Base-by-base conservation (phyloP, 1,284 basidiomycete genomes). In the Fistulinella cinereoalba region DNA sequence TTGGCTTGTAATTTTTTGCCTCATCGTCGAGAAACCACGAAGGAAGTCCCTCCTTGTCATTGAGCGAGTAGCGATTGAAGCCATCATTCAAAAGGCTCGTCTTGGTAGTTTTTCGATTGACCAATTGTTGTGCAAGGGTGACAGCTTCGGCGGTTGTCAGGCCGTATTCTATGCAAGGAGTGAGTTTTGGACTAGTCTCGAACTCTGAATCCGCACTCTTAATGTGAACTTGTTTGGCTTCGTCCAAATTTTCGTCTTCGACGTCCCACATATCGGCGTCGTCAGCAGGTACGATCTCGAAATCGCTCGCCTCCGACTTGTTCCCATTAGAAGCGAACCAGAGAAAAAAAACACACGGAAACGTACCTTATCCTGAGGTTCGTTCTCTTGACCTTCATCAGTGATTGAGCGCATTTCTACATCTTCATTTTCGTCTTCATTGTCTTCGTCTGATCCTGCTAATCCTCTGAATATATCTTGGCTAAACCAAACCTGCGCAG, bases 11-110 rank as follows among this genome's bases (percentile, higher is more conserved):
- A 66, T 89, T 79, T 62, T 95, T 92, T 36, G 83, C 71, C 70
- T 99, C 97, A 61, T 99, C 97, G 60, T 99, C 96, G 36, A 98
- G 76, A 79, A 99, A 99, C 97, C 97, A 99, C 0, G 82, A 69
- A 0, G 97, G 97, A 9, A 99, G 80, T 24, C 79, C 92, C 46
- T 97, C 92, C 71, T 95, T 97, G 55, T 91, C 81, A 58, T 92
- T 88, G 49, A 96, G 82, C 3, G 92, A 88, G 68, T 94, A 89
- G 18, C 93, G 90, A 71, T 87, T 94, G 75, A 99, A 99, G 15
- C 97, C 97, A 46, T 97, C 89, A 62, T 99, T 92, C 61, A 99
- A 80, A 16, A 99, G 77, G 34, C 92, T 81, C 6, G 89, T 89
- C 62, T 88, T 88, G 1, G 94, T 98, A 57, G 79, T 92, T 69